Evolutionary conservation across 208 protist genomes (phyloP).

Genomic region (Leishmania major): DNA sequence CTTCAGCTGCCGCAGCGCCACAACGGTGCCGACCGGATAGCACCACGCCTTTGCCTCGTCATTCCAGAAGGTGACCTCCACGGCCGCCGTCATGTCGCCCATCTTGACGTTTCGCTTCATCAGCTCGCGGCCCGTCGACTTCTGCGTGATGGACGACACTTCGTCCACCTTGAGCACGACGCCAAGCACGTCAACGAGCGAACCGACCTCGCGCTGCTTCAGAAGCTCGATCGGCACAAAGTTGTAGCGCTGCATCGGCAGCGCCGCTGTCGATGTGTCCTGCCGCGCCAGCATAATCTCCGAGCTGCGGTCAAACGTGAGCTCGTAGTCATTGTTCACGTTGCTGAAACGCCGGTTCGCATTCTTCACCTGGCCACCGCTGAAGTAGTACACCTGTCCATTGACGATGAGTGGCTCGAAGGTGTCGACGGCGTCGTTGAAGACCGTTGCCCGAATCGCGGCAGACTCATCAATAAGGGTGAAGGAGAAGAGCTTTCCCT

Average conservation of each 20-base stretch:
- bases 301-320: conserved; percentile 83
- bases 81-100: conserved; percentile 72
- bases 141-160: conserved; percentile 74
- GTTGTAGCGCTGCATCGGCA: conserved; percentile 88
- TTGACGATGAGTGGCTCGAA: conserved; percentile 88
- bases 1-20: conserved; percentile 86
- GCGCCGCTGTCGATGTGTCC: conserved; percentile 41
- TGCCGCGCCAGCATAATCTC: conserved; percentile 78
- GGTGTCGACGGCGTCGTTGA: conserved; percentile 92
- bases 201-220: conserved; percentile 87
- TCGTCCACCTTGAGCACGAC: conserved; percentile 83
- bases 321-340: conserved; percentile 94
- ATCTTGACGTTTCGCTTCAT: conserved; percentile 84
- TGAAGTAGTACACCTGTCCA: conserved; percentile 92
- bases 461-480: conserved; percentile 91
- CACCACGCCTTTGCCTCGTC: conserved; percentile 80
- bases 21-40: conserved; percentile 62
- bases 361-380: conserved; percentile 92
- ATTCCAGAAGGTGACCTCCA: conserved; percentile 92
- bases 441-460: conserved; percentile 91
- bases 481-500: conserved; percentile 92
- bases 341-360: conserved; percentile 91
- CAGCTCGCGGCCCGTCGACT: conserved; percentile 82
- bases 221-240: conserved; percentile 89
- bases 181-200: conserved; percentile 81